Percentiles rank a stretch among this genome's conserved stretches.
These are phyloP conservation scores for Starmera dryadoides DNA, from an alignment of 805 yeast species.

Conservation along the genomic window DNA sequence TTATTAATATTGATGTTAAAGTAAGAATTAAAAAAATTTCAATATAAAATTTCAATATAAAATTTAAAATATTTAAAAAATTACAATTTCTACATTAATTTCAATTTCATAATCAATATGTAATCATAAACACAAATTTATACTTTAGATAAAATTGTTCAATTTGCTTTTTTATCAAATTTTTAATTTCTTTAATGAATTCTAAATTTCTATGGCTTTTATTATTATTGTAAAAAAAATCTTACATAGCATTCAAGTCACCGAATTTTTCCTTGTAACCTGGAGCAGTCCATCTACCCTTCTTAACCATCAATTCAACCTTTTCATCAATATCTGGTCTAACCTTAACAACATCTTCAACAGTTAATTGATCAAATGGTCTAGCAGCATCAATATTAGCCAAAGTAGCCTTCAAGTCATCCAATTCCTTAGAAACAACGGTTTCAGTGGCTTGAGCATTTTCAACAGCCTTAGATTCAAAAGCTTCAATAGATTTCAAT, in stretches of 20 bases:
- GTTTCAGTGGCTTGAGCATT: constrained; percentile 92
- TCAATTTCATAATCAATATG: constrained; percentile 12
- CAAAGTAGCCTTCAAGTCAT: constrained; percentile 80
- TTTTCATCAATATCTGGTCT: constrained; percentile 97
- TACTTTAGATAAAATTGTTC: too few relatives aligned
- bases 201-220: too few relatives aligned
- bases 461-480: constrained; percentile 91
- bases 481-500: constrained; percentile 84
- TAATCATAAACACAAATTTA: too few relatives aligned
- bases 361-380: constrained; percentile 95
- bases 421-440: constrained; percentile 79
- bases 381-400: constrained; percentile 93
- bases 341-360: constrained; percentile 90
- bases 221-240: too few relatives aligned
- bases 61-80: too few relatives aligned
- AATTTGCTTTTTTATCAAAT: constrained; percentile 1
- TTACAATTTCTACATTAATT: neutral
- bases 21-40: too few relatives aligned
- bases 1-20: neutral
- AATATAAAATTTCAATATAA: too few relatives aligned
- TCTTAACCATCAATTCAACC: constrained; percentile 89
- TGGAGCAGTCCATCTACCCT: constrained; percentile 97
- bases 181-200: neutral
- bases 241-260: constrained; percentile 82
- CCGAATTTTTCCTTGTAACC: constrained; percentile 99